phyloP scores from a whole-genome alignment of 2,329 filamentous ascomycete genomes.

The Colletotrichum truncatum region DNA sequence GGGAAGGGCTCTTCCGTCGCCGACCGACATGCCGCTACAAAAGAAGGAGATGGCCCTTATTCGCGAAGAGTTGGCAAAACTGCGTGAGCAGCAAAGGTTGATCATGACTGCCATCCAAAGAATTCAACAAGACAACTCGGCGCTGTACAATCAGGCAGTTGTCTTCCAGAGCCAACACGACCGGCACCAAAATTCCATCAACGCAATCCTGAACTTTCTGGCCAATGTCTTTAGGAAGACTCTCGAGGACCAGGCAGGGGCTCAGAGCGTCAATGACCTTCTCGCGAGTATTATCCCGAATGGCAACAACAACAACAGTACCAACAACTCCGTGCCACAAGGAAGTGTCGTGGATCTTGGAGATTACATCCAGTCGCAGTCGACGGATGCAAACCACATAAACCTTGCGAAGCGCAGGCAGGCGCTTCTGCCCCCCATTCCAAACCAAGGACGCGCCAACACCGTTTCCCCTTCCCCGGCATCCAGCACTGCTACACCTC shows the following conservation, averaged over 20 bases:
- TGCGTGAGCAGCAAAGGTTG: slow-evolving; percentile 86
- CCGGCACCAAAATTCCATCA: slow-evolving; percentile 98
- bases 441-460: slow-evolving; percentile 42
- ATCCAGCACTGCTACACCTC: slow-evolving; percentile 39
- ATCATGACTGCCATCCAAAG: slow-evolving; percentile 86
- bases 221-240: slow-evolving; percentile 97
- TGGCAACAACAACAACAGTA: slow-evolving; percentile 54
- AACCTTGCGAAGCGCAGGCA: slow-evolving; percentile 60
- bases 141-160: slow-evolving; percentile 86
- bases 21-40: slow-evolving; percentile 59
- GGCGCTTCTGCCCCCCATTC: slow-evolving; percentile 64
- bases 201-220: slow-evolving; percentile 96
- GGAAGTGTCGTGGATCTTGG: slow-evolving; percentile 70
- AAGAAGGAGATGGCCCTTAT: slow-evolving; percentile 82
- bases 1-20: slow-evolving; percentile 49
- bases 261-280: slow-evolving; percentile 84
- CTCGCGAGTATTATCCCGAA: slow-evolving; percentile 78
- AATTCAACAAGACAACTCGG: slow-evolving; percentile 85
- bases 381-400: slow-evolving; percentile 46
- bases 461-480: slow-evolving; percentile 35
- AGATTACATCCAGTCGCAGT: slow-evolving; percentile 62
- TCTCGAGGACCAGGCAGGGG: slow-evolving; percentile 81
- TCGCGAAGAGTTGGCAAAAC: slow-evolving; percentile 80
- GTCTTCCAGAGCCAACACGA: slow-evolving; percentile 93
- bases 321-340: slow-evolving; percentile 51